These are phyloP conservation scores for Dipteronia dyeriana DNA, from an alignment of 345 rosid species.

Conservation along the genomic window DNA sequence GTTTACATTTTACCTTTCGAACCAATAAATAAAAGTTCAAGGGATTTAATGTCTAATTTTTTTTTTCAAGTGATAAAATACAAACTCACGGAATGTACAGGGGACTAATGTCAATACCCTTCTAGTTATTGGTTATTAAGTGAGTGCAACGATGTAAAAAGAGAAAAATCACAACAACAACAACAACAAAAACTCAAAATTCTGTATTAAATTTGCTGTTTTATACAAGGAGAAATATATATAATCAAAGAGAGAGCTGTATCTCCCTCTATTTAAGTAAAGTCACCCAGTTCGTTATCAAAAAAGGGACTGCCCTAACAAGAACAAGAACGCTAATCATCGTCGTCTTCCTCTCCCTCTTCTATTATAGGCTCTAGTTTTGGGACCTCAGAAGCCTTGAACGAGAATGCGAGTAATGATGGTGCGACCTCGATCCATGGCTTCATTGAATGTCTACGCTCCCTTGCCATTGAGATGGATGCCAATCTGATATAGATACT, in stretches of 20 bases:
- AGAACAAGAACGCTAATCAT: constrained; percentile 1
- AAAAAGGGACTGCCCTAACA: background rate
- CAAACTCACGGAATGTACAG: too few relatives aligned
- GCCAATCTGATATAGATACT: background rate
- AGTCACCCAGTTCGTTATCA: background rate
- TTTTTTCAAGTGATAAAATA: too few relatives aligned
- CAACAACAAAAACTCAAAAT: too few relatives aligned
- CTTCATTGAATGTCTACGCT: constrained; percentile 15
- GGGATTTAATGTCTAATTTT: too few relatives aligned
- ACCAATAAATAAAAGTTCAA: too few relatives aligned
- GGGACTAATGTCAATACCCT: too few relatives aligned
- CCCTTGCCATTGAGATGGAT: constrained; percentile 22
- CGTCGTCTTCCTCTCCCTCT: constrained; percentile 22
- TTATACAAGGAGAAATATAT: background rate
- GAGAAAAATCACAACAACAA: too few relatives aligned
- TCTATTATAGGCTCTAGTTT: constrained; percentile 47
- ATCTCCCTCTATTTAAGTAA: background rate
- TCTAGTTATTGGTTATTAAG: too few relatives aligned
- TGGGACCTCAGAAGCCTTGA: constrained; percentile 34
- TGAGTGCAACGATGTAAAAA: too few relatives aligned
- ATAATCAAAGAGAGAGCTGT: too few relatives aligned
- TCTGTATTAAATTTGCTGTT: too few relatives aligned
- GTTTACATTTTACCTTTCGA: too few relatives aligned
- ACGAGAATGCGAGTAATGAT: constrained; percentile 23
- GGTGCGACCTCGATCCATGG: constrained; percentile 49